Evolutionary conservation across 2,329 filamentous ascomycete species (phyloP), one percentile per base, ranked within the genome.

Genomic region (Fonsecaea erecta): DNA sequence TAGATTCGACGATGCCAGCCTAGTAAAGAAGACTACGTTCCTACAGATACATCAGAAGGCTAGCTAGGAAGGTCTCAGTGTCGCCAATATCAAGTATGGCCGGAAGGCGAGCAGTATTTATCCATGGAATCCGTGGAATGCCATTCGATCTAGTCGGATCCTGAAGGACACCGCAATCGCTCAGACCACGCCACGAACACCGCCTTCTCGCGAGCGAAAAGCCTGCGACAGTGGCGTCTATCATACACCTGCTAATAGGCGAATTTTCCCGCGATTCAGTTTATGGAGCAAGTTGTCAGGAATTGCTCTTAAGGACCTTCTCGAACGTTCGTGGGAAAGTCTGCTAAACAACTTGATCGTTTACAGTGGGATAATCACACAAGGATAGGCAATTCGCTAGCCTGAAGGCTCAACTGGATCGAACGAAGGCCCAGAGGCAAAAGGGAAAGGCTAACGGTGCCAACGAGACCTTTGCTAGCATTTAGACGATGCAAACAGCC

Each of bases 401-500:
- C 3, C 30, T 43, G 12, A n/a, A 26, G 30, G 16, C 34, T 34
- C 30, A 60, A 46, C 26, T 60, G 32, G 46, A 54, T 8, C n/a
- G 28, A 54, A n/a, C 52, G 11, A 40, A 52, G n/a, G 32, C 30
- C 3, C 43, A 24, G 46, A 64, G 18, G 52, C 28, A 60, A 54
- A 52, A 53, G n/a, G 24, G 51, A 8, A 21, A 26, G 16, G 46
- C 46, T 60, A 64, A 60, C 21, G 21, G 48, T 24, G 51, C 8
- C 12, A 64, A 64, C 52, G 55, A 64, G 54, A 43, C 18, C 8
- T 64, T 64, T 60, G 46, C 55, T 26, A 64, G 55, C 24, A 53
- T 58, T 30, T 37, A 62, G 52, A 62, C 24, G 14, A 62, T 62
- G 8, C 14, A 35, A 6, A 12, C 7, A 9, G 60, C 60, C 8